Base-by-base conservation (phyloP, 1,284 basidiomycete genomes). In the Polyporus tsugae region DNA sequence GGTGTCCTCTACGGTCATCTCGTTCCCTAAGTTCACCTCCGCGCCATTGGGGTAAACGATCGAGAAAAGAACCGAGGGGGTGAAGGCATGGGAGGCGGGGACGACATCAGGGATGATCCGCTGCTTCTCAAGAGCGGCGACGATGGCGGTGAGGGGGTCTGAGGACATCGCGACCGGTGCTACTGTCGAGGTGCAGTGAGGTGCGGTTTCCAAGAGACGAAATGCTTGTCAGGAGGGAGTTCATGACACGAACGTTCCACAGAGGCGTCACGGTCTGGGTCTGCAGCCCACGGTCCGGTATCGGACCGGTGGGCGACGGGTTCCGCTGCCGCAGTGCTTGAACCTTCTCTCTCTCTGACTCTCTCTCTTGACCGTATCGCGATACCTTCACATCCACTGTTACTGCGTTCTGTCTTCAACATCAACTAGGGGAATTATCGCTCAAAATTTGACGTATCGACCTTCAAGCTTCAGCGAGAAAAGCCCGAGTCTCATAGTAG, bases 71-170 rank as follows among this genome's bases (percentile, higher is more conserved):
- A 86, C 79, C n/a, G 87, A 80, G 0, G 88, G 87, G 5, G 66
- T 73, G 76, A 89, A 88, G 29, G 75, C 58, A 17, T 46, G 36
- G 9, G 63, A 29, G 22, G 73, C 73, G 7, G 88, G 86, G 59
- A 90, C 80, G 38, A 90, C 83, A 70, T 89, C 87, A 3, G 89
- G 86, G 60, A 89, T 86, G 68, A 91, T 80, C n/a, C 82, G 75
- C 19, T 83, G 81, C 35, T 78, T 73, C 68, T 81, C 75, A 66
- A 89, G 80, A 5, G 83, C 76, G 49, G 74, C 52, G 13, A 81
- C 73, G 19, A 89, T 78, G 44, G 81, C 77, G 25, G 78, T 76
- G 35, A 87, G 77, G 11, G 84, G 82, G 69, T 86, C 84, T 17
- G 79, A 69, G 33, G 67, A 55, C 71, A 72, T 70, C 6, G 19